These are phyloP conservation scores for Cladobotryum protrusum DNA, from an alignment of 2,329 filamentous ascomycete genomes.

Conservation along the genomic window DNA sequence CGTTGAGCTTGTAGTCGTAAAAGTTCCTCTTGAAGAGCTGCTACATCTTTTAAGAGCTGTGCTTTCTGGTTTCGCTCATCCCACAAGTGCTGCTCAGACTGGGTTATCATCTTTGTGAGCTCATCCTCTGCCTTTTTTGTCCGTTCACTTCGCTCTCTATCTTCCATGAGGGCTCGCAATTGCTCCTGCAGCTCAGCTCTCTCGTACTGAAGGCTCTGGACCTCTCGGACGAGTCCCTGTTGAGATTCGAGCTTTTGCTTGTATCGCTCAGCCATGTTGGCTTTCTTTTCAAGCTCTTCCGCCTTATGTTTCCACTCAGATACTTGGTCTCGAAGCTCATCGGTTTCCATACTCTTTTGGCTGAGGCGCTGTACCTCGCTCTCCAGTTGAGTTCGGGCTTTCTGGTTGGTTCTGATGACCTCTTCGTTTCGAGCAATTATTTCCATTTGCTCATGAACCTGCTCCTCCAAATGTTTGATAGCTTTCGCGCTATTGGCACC, in stretches of 20 bases:
- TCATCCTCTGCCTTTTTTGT: slow-evolving; percentile 33
- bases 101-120: slow-evolving; percentile 35
- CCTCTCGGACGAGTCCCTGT: slow-evolving; percentile 49
- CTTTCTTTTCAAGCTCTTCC: slow-evolving; percentile 54
- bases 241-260: slow-evolving; percentile 57
- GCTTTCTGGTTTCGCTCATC: slow-evolving; percentile 40
- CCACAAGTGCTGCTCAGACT: slow-evolving; percentile 37
- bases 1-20: slow-evolving; percentile 41
- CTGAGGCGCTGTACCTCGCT: slow-evolving; percentile 44
- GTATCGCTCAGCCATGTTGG: slow-evolving; percentile 56
- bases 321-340: slow-evolving; percentile 52
- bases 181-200: slow-evolving; percentile 48
- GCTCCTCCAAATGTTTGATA: slow-evolving; percentile 48
- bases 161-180: slow-evolving; percentile 31
- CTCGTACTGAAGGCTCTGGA: slow-evolving; percentile 49
- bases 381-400: slow-evolving; percentile 48
- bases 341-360: slow-evolving; percentile 40
- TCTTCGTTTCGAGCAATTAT: slow-evolving; percentile 64
- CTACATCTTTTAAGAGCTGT: slow-evolving; percentile 39
- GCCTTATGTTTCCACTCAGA: slow-evolving; percentile 54
- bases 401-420: slow-evolving; percentile 30
- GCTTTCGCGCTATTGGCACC: slow-evolving; percentile 46
- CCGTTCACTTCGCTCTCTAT: slow-evolving; percentile 28
- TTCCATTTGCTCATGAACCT: slow-evolving; percentile 61
- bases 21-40: slow-evolving; percentile 41